Conservation (phyloP, 257 asterid genomes). For the Marsdenia floribunda region DNA sequence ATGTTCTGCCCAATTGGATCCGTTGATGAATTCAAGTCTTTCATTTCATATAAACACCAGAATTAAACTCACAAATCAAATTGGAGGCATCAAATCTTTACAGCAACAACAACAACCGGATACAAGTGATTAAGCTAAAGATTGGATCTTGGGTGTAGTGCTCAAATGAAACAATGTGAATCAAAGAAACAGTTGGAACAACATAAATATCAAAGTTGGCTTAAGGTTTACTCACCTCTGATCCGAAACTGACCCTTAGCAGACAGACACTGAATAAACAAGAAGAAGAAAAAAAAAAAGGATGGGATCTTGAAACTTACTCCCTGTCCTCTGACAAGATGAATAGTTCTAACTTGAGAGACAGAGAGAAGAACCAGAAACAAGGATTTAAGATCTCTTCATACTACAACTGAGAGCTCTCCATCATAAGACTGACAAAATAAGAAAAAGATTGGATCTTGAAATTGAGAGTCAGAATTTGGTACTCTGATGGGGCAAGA, state of each 20-base stretch:
- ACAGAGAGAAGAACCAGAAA: neutral
- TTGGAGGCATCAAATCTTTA: conserved; percentile 7
- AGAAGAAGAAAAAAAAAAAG: neutral
- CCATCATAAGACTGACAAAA: neutral
- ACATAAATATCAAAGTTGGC: neutral
- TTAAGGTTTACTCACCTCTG: conserved; percentile 28
- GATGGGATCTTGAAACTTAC: conserved; percentile 31
- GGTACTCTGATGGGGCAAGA: neutral
- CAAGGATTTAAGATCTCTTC: neutral
- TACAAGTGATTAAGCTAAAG: conserved; percentile 7
- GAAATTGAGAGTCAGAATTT: conserved; percentile 9
- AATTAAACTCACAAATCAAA: conserved; percentile 8
- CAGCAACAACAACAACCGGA: neutral
- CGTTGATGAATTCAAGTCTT: conserved; percentile 49
- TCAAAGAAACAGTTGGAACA: neutral
- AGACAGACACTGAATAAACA: conserved; percentile 14
- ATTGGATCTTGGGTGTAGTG: conserved; percentile 21
- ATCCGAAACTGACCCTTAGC: conserved; percentile 21
- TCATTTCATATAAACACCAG: conserved; percentile 41
- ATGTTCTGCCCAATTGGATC: conserved; percentile 90
- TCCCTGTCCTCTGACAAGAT: conserved; percentile 5
- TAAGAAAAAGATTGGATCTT: conserved; percentile 34
- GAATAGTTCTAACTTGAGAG: neutral
- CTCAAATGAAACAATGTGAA: neutral
- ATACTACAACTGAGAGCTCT: neutral